Conservation (phyloP, 352 stramenopile genomes). For the Blastocystis sp. region DNA sequence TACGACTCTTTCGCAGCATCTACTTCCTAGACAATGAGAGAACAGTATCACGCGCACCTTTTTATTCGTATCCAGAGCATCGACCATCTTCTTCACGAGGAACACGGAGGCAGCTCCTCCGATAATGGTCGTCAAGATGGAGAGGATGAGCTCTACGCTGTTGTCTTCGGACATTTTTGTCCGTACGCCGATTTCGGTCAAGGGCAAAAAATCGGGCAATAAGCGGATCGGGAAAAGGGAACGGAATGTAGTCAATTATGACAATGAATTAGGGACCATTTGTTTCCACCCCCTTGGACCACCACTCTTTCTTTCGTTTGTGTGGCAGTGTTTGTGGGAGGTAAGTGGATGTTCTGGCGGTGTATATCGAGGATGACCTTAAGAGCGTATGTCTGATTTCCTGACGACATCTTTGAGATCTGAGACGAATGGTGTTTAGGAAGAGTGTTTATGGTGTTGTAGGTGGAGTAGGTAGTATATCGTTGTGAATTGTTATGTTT, state of each 20-base stretch:
- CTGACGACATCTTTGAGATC: slow-evolving; percentile 54
- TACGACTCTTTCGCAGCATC: slow-evolving; percentile 52
- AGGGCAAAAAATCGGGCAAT: no score
- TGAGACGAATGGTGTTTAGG: neutral
- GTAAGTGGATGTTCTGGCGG: neutral
- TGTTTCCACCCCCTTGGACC: neutral
- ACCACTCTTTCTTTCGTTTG: neutral
- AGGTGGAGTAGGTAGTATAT: neutral
- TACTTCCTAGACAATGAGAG: slow-evolving; percentile 3
- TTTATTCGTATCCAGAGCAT: slow-evolving; percentile 33
- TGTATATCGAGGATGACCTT: slow-evolving; percentile 23
- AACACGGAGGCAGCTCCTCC: slow-evolving; percentile 8
- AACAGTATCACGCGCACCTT: neutral
- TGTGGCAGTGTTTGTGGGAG: neutral
- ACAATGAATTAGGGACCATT: neutral
- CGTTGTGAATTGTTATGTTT: no score
- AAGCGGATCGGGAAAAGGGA: neutral
- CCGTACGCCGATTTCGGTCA: no score
- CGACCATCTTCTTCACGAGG: slow-evolving; percentile 47
- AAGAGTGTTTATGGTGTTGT: neutral
- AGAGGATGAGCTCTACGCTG: neutral
- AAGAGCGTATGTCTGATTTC: slow-evolving; percentile 53
- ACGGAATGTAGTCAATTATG: neutral
- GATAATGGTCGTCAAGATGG: neutral
- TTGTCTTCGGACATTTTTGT: slow-evolving; percentile 30